phyloP scores from a whole-genome alignment of 306 rosid species.

The Fagus crenata region DNA sequence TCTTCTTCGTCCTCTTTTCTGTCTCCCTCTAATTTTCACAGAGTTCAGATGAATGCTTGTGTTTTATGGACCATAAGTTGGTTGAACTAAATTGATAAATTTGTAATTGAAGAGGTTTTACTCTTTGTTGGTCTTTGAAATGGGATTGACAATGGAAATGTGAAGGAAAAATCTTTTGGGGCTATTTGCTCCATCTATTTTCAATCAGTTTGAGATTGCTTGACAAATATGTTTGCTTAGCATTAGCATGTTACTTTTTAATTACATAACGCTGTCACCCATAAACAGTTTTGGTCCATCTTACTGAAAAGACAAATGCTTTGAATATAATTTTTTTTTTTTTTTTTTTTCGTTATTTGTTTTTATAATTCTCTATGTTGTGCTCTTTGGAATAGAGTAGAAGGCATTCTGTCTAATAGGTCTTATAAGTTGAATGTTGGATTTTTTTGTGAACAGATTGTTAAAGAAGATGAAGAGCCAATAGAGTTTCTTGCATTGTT shows the following conservation, averaged over 20 bases:
- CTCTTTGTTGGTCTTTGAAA: neutral
- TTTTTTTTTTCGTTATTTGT: neutral
- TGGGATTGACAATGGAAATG: slow-evolving; percentile 1
- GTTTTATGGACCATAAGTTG: neutral
- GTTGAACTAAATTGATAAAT: neutral
- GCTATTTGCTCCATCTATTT: neutral
- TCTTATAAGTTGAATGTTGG: slow-evolving; percentile 24
- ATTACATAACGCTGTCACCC: neutral
- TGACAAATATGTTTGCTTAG: neutral
- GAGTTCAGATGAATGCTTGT: neutral
- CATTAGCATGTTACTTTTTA: neutral
- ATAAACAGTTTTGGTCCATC: neutral
- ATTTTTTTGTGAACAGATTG: slow-evolving; percentile 51
- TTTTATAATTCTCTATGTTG: neutral
- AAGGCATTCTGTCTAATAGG: neutral
- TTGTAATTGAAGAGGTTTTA: neutral
- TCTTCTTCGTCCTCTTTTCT: neutral
- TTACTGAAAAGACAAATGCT: neutral
- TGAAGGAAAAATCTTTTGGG: neutral
- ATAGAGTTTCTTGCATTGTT: slow-evolving; percentile 62
- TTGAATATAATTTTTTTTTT: neutral
- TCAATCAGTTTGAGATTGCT: neutral
- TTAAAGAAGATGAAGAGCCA: slow-evolving; percentile 80
- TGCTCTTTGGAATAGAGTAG: neutral
- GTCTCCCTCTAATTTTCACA: neutral